Base-by-base conservation (phyloP, 2,329 filamentous ascomycete species). In the Thelonectria blattea region DNA sequence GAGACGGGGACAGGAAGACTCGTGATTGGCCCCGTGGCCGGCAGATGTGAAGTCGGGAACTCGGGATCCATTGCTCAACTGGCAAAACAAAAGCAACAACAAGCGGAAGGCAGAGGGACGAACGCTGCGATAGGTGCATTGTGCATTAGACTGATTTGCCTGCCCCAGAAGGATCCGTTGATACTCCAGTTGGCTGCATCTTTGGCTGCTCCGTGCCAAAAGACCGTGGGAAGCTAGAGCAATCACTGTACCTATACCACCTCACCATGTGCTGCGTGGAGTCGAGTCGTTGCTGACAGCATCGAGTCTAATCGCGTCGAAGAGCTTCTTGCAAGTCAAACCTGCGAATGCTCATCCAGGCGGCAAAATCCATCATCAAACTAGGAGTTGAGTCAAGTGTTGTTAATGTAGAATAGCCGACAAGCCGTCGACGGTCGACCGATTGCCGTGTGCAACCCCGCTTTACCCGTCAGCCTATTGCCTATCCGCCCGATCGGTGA, bases 401-500 rank as follows among this genome's bases (percentile, higher is more conserved):
- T 34, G 42, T 42, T 17, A 20, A 51, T 22, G 49, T 20, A 24
- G 37, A 47, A 61, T 46, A 56, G 42, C 58, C 58, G 58, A 46
- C 59, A 34, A 58, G 59, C 59, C 59, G 59, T 59, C 20, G 57
- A 62, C 68, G 68, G 68, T 59, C 20, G 57, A 62, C 68, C 68
- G 68, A 70, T 50, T 70, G 65, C 68, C 68, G 68, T 56, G 54
- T 52, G 41, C 10, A 32, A 58, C 53, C 18, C 68, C 68, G 62
- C 66, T 65, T 65, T 61, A 68, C 49, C 56, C 60, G 53, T 51
- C 58, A 67, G 58, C 48, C 50, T 56, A 60, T 55, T 34, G 56
- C 34, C 48, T 62, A 59, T 62, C 65, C 65, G 59, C 39, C 61
- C 66, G 66, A 71, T 71, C 67, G 64, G 67, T 60, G 60, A 50